Conservation (phyloP, 208 protist species). For the Acanthamoeba culbertsoni region DNA sequence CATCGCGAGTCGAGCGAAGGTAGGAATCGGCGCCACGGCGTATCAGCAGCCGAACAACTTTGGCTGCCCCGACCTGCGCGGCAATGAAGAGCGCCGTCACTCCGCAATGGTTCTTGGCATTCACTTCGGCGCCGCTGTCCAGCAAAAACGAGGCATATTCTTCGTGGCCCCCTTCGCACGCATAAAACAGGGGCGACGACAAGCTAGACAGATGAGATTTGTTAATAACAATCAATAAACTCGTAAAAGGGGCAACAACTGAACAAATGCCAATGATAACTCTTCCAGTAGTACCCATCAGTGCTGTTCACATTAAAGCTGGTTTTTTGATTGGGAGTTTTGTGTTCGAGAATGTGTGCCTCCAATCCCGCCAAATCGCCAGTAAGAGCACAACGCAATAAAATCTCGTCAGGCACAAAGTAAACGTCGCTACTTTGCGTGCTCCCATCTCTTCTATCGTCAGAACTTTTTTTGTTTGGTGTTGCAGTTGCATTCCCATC, state of each 20-base stretch:
- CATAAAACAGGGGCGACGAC: background rate
- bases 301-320: background rate
- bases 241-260: too few relatives aligned
- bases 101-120: background rate
- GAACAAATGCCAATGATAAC: background rate
- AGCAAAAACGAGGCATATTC: background rate
- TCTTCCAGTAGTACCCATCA: background rate
- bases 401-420: background rate
- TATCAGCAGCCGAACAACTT: conserved; percentile 27
- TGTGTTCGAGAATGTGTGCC: background rate
- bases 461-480: too few relatives aligned
- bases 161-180: background rate
- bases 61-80: background rate
- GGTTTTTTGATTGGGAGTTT: background rate
- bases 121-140: background rate
- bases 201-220: background rate
- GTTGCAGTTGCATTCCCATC: too few relatives aligned
- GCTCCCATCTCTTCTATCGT: background rate
- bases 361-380: background rate
- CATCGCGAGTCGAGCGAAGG: background rate
- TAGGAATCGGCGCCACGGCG: background rate
- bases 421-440: background rate
- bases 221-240: background rate
- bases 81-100: conserved; percentile 22
- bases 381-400: background rate